A percentile compares a stretch with the other conserved stretches of the same genome.
These are phyloP conservation scores for Mycena belliarum DNA, from an alignment of 768 basidiomycete genomes.

Conservation along the genomic window DNA sequence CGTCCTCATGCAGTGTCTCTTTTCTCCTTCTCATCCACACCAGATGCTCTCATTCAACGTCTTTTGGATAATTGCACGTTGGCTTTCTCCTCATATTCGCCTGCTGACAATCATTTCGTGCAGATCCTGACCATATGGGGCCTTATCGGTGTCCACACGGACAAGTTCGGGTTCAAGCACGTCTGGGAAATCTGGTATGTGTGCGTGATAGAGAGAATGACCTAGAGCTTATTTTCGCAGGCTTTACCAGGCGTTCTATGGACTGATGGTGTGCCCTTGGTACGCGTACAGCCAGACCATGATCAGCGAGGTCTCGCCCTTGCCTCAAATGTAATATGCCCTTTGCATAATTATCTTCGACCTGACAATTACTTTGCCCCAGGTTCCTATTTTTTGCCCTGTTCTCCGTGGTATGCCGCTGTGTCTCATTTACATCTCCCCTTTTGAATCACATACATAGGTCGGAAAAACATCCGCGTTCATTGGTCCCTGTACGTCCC, in stretches of 20 bases:
- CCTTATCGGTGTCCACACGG: conserved; percentile 72
- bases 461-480: conserved; percentile 77
- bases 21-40: not conserved
- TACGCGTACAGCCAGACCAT: conserved; percentile 82
- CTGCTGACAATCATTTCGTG: not conserved
- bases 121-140: conserved; percentile 74
- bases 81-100: not conserved
- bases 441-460: conserved; percentile 27
- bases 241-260: conserved; percentile 71
- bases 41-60: conserved; percentile 75
- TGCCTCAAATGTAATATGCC: conserved; percentile 67
- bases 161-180: conserved; percentile 79
- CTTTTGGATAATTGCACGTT: conserved; percentile 65
- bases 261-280: conserved; percentile 77
- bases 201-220: not conserved
- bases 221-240: conserved; percentile 33
- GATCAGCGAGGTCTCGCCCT: conserved; percentile 77
- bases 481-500: conserved; percentile 60
- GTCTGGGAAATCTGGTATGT: conserved; percentile 77
- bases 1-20: conserved; percentile 9
- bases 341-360: not conserved
- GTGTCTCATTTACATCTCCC: not conserved
- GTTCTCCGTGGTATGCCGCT: conserved; percentile 56
- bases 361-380: not conserved
- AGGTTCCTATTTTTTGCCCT: conserved; percentile 78